Percentiles rank a stretch among this genome's conserved stretches.
phyloP scores from a whole-genome alignment of 768 basidiomycete genomes.

The Leccinum subtestaceum region DNA sequence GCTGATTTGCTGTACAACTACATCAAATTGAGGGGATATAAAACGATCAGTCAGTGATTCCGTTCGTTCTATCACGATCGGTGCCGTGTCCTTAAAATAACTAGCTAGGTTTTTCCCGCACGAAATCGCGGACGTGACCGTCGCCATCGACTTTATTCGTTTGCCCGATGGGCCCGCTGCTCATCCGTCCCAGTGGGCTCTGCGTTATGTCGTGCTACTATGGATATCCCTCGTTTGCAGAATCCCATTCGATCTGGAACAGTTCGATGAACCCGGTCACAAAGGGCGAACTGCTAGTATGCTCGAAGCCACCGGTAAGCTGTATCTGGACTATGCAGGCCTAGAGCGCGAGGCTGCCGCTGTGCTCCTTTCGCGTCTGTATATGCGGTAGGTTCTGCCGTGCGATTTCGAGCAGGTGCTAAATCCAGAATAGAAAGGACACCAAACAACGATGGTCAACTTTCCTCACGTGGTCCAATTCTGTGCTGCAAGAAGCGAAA shows the following conservation, averaged over 20 bases:
- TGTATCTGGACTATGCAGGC: conserved; percentile 63
- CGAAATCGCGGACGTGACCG: conserved; percentile 75
- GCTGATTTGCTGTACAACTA: conserved; percentile 71
- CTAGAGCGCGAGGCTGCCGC: conserved; percentile 85
- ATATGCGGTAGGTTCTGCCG: conserved; percentile 57
- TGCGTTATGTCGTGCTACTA: conserved; percentile 79
- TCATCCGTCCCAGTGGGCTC: conserved; percentile 60
- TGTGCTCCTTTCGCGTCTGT: conserved; percentile 75
- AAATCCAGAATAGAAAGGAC: conserved; percentile 49
- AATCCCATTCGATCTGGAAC: conserved; percentile 87
- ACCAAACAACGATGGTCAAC: conserved; percentile 44
- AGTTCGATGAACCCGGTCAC: conserved; percentile 68
- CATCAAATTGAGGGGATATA: conserved; percentile 86
- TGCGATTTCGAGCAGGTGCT: conserved; percentile 3
- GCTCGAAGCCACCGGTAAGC: conserved; percentile 59
- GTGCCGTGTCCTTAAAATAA: conserved; percentile 19
- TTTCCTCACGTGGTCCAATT: conserved; percentile 51
- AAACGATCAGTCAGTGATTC: conserved; percentile 75
- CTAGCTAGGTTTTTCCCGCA: conserved; percentile 94
- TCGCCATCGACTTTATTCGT: conserved; percentile 66
- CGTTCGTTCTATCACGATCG: conserved; percentile 1
- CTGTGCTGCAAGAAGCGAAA: conserved; percentile 36
- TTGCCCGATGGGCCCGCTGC: conserved; percentile 43
- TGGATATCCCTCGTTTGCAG: conserved; percentile 96
- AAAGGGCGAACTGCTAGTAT: conserved; percentile 50